These are phyloP conservation scores for Malassezia globosa DNA, from an alignment of 1,284 basidiomycete genomes.

Conservation along the genomic window DNA sequence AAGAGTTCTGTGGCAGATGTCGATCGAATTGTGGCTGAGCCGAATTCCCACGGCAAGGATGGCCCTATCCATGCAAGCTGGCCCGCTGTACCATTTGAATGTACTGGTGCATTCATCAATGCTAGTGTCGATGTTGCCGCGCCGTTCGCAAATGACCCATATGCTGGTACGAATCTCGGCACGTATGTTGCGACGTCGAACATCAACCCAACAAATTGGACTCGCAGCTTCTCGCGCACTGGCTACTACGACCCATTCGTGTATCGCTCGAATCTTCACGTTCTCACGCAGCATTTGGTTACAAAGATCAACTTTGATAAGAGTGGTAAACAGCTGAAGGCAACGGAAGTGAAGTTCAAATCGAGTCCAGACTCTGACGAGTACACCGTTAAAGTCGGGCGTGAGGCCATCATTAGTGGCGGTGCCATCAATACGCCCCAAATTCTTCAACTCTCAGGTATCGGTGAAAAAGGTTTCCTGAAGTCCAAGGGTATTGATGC, in stretches of 20 bases:
- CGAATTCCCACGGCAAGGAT: slow-evolving; percentile 49
- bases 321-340: slow-evolving; percentile 49
- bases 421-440: slow-evolving; percentile 48
- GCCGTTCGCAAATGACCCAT: slow-evolving; percentile 50
- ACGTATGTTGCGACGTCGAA: slow-evolving; percentile 56
- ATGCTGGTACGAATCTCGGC: slow-evolving; percentile 53
- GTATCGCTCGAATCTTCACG: slow-evolving; percentile 56
- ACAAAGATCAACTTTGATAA: slow-evolving; percentile 57
- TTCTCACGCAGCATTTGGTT: slow-evolving; percentile 56
- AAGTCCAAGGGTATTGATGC: slow-evolving; percentile 51
- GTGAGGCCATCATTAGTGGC: slow-evolving; percentile 54
- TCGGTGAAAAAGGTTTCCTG: slow-evolving; percentile 56
- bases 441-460: slow-evolving; percentile 61
- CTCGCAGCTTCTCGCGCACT: slow-evolving; percentile 58
- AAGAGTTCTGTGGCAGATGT: slow-evolving; percentile 19
- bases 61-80: slow-evolving; percentile 50
- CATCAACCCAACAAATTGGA: slow-evolving; percentile 58
- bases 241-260: slow-evolving; percentile 60
- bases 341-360: slow-evolving; percentile 56
- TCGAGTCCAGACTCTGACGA: slow-evolving; percentile 11
- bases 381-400: slow-evolving; percentile 52
- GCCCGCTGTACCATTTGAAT: slow-evolving; percentile 22
- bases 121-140: slow-evolving; percentile 48
- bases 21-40: slow-evolving; percentile 33
- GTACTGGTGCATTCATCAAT: slow-evolving; percentile 27